A percentile compares a stretch with the other conserved stretches of the same genome.
Conservation (phyloP, 345 rosid genomes). For the Pelargonium nanum region DNA sequence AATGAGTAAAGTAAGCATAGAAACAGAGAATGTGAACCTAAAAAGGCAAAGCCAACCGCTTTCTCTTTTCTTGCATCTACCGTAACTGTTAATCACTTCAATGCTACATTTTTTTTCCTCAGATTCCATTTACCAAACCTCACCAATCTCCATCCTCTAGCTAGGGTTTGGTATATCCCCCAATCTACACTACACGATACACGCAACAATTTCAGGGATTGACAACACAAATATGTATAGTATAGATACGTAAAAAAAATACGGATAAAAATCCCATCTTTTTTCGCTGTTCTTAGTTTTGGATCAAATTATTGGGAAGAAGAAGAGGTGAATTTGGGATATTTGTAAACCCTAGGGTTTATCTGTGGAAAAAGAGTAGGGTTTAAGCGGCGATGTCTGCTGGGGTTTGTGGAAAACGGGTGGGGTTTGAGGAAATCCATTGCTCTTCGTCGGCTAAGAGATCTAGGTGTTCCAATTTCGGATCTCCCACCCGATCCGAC, state of each 20-base stretch:
- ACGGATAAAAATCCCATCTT: conserved; percentile 6
- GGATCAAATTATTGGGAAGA: neutral
- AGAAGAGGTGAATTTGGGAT: neutral
- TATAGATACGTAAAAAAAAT: no score
- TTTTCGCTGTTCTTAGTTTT: neutral
- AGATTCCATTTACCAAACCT: no score
- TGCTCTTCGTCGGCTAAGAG: conserved; percentile 33
- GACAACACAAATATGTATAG: no score
- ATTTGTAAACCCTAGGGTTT: conserved; percentile 16
- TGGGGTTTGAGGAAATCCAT: conserved; percentile 31
- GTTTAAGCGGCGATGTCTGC: conserved; percentile 31
- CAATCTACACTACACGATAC: no score
- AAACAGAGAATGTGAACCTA: no score
- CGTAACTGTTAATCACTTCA: conserved; percentile 9
- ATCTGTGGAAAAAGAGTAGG: neutral
- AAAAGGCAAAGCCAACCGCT: no score
- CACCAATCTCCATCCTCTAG: no score
- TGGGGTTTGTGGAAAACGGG: conserved; percentile 47
- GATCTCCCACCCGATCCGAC: conserved; percentile 32
- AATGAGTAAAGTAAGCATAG: no score
- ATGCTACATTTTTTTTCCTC: no score
- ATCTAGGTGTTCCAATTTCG: conserved; percentile 35
- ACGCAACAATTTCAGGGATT: no score
- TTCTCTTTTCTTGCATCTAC: conserved; percentile 6
- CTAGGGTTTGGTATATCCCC: no score